A percentile compares a stretch with the other conserved stretches of the same genome.
phyloP scores from a whole-genome alignment of 495 filamentous ascomycete genomes.

The Apiosordaria backusii region DNA sequence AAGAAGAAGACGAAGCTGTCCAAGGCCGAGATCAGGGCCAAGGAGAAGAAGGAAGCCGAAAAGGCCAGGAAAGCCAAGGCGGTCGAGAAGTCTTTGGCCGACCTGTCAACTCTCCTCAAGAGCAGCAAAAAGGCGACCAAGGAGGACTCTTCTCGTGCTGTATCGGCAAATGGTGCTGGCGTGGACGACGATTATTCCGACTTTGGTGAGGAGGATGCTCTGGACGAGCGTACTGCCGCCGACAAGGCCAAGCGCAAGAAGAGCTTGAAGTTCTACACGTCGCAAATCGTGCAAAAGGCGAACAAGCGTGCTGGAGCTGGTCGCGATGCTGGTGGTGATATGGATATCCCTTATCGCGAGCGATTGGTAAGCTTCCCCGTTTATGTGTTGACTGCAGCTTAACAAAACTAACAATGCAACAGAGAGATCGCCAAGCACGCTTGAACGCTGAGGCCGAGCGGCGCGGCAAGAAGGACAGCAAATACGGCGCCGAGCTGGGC shows the following conservation, averaged over 20 bases:
- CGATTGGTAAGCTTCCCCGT: constrained; percentile 48
- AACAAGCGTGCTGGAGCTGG: constrained; percentile 80
- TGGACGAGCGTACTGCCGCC: constrained; percentile 54
- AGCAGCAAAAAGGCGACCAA: constrained; percentile 39
- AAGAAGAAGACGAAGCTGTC: constrained; percentile 31
- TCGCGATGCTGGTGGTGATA: constrained; percentile 81
- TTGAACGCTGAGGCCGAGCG: constrained; percentile 84
- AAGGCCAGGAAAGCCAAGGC: constrained; percentile 43
- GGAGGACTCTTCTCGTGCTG: constrained; percentile 29
- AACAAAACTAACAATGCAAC: constrained; percentile 10
- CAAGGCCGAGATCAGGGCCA: constrained; percentile 31
- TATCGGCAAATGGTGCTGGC: constrained; percentile 29
- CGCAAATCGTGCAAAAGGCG: constrained; percentile 87
- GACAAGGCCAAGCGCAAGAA: constrained; percentile 86
- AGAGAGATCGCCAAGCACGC: constrained; percentile 73
- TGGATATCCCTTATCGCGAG: constrained; percentile 87
- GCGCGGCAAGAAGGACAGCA: constrained; percentile 64
- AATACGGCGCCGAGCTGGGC: constrained; percentile 53
- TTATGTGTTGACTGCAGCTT: neutral
- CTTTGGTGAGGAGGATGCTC: constrained; percentile 58
- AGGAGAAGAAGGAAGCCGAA: constrained; percentile 30
- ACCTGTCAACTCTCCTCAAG: constrained; percentile 43
- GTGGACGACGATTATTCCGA: constrained; percentile 56
- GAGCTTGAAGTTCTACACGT: constrained; percentile 91
- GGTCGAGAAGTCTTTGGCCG: constrained; percentile 47